A percentile compares a stretch with the other conserved stretches of the same genome.
phyloP scores from a whole-genome alignment of 371 early-diverging fungal species.

The Mortierella sp. region DNA sequence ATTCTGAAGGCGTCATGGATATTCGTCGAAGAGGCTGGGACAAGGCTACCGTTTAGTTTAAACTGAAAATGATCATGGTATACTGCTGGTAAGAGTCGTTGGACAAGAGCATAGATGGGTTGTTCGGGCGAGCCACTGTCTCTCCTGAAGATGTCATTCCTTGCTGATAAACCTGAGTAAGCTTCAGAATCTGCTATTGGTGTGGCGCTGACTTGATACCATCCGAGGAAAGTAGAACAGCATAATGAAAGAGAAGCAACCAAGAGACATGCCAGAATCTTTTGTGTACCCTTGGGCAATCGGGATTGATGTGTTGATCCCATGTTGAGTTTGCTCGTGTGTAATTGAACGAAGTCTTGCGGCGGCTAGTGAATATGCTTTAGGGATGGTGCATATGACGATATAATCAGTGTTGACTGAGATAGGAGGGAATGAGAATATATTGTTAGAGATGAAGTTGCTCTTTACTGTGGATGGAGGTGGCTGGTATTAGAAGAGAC shows the following conservation, averaged over 20 bases:
- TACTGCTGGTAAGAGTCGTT: slow-evolving; percentile 26
- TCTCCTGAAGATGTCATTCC: slow-evolving; percentile 5
- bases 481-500: too few species aligned
- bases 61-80: slow-evolving; percentile 43
- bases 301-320: neutral
- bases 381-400: too few species aligned
- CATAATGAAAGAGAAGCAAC: neutral
- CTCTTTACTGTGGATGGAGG: too few species aligned
- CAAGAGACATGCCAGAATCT: neutral
- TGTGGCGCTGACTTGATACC: neutral
- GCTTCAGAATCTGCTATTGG: neutral
- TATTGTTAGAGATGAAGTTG: too few species aligned
- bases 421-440: too few species aligned
- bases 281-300: neutral
- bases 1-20: slow-evolving; percentile 44
- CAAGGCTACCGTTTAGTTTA: slow-evolving; percentile 15
- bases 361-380: too few species aligned
- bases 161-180: neutral
- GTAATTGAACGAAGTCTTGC: too few species aligned
- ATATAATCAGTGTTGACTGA: too few species aligned
- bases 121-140: neutral
- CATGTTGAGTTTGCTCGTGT: neutral
- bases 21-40: slow-evolving; percentile 34
- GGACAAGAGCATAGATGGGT: slow-evolving; percentile 32
- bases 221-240: neutral